Evolutionary conservation across 805 yeast genomes (phyloP), one percentile per base, ranked within the genome.

Genomic region (Sungouiozyma ichnusensis): DNA sequence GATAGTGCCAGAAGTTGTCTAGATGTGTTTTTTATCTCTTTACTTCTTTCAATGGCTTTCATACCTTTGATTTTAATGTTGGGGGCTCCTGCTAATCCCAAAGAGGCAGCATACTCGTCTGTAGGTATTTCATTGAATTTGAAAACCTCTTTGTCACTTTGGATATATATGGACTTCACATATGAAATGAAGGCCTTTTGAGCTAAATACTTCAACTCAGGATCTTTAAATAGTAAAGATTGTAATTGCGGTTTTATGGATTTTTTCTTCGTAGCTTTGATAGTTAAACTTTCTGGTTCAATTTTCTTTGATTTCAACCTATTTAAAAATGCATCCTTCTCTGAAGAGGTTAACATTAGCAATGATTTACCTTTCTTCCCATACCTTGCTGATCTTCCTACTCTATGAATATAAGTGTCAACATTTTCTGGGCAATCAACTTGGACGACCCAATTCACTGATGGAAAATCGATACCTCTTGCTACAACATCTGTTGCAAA

Each of bases 1-100:
- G 77, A 62, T 41, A 85, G 64, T 5, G 73, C 70, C 37, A 74
- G 53, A 48, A 88, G 64, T 49, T 79, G 78, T 54, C 95, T 74
- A 1, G 95, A 79, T 19, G 80, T 76, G 59, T 90, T 90, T 63
- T 90, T 90, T 66, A 76, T 65, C 50, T 79, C 86, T 55, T 85
- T 85, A 19, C 72, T 66, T 48, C 64, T 67, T 41, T 62, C 60
- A 29, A 70, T 54, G 18, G 68, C 63, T 29, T 53, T 60, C 55
- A 60, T 63, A 14, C 79, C 81, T 35, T 68, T 68, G 43, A 90
- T 73, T 58, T 85, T 87, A 53, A 92, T 82, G 53, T 84, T 81
- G 35, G 99, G 99, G 3, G 95, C 95, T 42, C 97, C 95, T 1
- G 97, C 96, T 35, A 92, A 71, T 8, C 99, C 99, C 38, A 88